Base-by-base conservation (phyloP, 257 asterid species). In the Penstemon davidsonii region DNA sequence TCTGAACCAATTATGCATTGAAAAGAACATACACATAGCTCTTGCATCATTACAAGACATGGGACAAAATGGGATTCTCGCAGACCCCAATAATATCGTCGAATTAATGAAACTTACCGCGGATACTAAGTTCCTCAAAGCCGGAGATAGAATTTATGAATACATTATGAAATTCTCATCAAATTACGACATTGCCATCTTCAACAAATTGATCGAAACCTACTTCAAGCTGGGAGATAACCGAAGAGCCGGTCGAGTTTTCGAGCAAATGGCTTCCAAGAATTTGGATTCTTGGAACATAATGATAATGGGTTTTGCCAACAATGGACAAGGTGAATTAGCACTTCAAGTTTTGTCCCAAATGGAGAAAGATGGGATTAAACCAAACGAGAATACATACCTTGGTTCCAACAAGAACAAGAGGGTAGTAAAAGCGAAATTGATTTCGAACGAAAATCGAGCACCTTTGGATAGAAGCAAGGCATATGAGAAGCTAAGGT, bases 161-260 rank as follows among this genome's bases (percentile, higher is more conserved):
- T 66, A 79, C 11, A 4, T 79, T 1, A 45, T 70, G 68, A 64
- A 63, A 55, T 75, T 72, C 80, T 64, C 84, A 19, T 54, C 71
- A 25, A 43, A 19, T 15, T 79, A 71, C 73, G 12, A 5, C 6
- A 63, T 67, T 41, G 13, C 50, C 3, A 52, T 72, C 55, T 79
- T 79, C 68, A 75, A 75, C 19, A 37, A 15, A n/a, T n/a, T 75
- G 69, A 79, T 79, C 11, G 64, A 58, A 2, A 71, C 60, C 73
- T 75, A 75, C 50, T 76, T 75, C n/a, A 60, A 33, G 37, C 58
- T 79, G 39, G 80, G 80, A 12, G 71, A 72, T 4, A 70, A 55
- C 66, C 64, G 78, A 64, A 64, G 83, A 33, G 83, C 76, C 8
- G 73, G 80, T 19, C 78, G 78, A n/a, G 75, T 75, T 9, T 79